These are phyloP conservation scores for Chaetomium sp. DNA, from an alignment of 2,329 filamentous ascomycete species.

Conservation along the genomic window DNA sequence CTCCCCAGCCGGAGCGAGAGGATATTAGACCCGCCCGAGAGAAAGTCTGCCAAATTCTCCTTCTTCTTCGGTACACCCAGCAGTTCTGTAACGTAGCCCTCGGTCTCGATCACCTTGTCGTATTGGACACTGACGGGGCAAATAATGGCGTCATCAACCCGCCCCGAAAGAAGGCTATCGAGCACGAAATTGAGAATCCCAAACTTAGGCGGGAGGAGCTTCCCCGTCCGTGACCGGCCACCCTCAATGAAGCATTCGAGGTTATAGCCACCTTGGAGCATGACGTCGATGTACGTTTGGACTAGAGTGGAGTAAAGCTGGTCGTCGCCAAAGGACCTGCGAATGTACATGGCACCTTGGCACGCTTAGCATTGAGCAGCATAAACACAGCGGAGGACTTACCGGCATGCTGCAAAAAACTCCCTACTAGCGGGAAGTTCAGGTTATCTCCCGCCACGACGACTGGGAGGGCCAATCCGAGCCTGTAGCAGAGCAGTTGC, in stretches of 20 bases:
- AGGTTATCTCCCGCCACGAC: conserved; percentile 96
- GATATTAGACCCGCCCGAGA: conserved; percentile 82
- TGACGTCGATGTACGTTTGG: conserved; percentile 90
- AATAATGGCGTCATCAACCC: conserved; percentile 87
- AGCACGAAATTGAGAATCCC: conserved; percentile 91
- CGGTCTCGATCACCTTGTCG: conserved; percentile 97
- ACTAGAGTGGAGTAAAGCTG: conserved; percentile 89
- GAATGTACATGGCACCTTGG: conserved; percentile 84
- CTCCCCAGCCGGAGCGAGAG: conserved; percentile 85
- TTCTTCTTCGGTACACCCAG: conserved; percentile 94
- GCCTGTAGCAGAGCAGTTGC: conserved; percentile 91
- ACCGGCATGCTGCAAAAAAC: conserved; percentile 88
- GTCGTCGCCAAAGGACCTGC: conserved; percentile 89
- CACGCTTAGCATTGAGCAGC: neutral
- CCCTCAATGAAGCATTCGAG: conserved; percentile 98
- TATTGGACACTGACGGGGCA: conserved; percentile 97
- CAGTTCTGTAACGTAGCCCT: conserved; percentile 93
- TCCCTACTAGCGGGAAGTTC: conserved; percentile 88
- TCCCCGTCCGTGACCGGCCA: conserved; percentile 87
- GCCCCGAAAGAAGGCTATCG: conserved; percentile 84
- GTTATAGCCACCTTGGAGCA: conserved; percentile 89
- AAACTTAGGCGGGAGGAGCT: conserved; percentile 91
- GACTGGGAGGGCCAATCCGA: conserved; percentile 85
- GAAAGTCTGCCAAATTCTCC: conserved; percentile 86
- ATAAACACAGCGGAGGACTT: neutral